phyloP scores from a whole-genome alignment of 495 filamentous ascomycete species.

The Bathelium albidoporum region DNA sequence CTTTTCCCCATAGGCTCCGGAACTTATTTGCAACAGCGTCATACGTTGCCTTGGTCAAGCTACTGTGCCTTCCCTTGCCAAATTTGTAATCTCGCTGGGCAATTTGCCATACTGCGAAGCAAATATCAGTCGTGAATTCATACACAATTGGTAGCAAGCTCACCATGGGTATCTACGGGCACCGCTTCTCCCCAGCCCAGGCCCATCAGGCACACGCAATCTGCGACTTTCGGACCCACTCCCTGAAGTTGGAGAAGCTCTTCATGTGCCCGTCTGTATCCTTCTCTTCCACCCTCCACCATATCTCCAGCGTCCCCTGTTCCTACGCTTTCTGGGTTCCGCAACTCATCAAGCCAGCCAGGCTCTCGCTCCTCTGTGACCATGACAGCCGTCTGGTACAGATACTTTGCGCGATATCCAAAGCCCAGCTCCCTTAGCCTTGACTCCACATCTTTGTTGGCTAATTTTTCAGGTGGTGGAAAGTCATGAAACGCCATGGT shows the following conservation, averaged over 20 bases:
- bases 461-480: conserved; percentile 61
- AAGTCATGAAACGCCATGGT: conserved; percentile 77
- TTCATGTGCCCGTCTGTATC: conserved; percentile 75
- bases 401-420: conserved; percentile 88
- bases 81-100: conserved; percentile 93
- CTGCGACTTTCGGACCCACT: conserved; percentile 92
- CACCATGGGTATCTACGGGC: conserved; percentile 88
- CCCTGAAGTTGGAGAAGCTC: conserved; percentile 68
- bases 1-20: conserved; percentile 78
- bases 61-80: conserved; percentile 72
- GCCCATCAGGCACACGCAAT: conserved; percentile 95
- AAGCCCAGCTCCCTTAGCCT: conserved; percentile 79
- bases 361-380: conserved; percentile 51
- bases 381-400: conserved; percentile 71
- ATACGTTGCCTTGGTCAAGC: conserved; percentile 78
- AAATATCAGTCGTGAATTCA: conserved; percentile 1
- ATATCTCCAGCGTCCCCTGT: conserved; percentile 46
- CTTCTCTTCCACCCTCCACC: conserved; percentile 47
- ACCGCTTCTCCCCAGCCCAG: conserved; percentile 94
- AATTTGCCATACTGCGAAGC: conserved; percentile 77
- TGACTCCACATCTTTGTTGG: conserved; percentile 56
- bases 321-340: conserved; percentile 64
- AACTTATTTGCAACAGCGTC: conserved; percentile 86
- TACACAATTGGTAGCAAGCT: conserved; percentile 20
- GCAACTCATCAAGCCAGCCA: conserved; percentile 66